phyloP scores from a whole-genome alignment of 2,329 filamentous ascomycete genomes.

The Sarocladiaceae sp. region DNA sequence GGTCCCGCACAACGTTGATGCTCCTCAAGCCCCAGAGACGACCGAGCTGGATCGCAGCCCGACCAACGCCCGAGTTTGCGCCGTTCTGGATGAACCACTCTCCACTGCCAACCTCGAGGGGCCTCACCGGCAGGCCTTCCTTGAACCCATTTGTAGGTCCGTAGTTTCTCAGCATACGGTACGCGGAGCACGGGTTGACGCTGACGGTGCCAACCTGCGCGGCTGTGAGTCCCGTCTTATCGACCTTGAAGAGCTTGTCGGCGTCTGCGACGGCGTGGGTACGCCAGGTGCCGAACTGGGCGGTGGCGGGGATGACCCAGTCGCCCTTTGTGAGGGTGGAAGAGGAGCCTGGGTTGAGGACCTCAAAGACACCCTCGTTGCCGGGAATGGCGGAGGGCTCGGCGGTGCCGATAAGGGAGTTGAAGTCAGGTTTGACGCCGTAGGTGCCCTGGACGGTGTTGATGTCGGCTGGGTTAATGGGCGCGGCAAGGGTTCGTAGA shows the following conservation, averaged over 20 bases:
- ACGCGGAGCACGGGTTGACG: slow-evolving; percentile 92
- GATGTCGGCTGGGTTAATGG: slow-evolving; percentile 95
- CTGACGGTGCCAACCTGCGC: slow-evolving; percentile 81
- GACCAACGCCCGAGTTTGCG: slow-evolving; percentile 87
- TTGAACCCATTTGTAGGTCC: slow-evolving; percentile 40
- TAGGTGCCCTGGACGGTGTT: slow-evolving; percentile 98
- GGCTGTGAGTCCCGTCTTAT: slow-evolving; percentile 63
- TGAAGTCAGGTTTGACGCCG: slow-evolving; percentile 75
- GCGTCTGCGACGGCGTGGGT: slow-evolving; percentile 72
- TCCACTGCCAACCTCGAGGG: slow-evolving; percentile 44
- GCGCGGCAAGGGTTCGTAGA: slow-evolving; percentile 79
- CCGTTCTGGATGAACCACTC: slow-evolving; percentile 98
- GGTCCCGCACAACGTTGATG: slow-evolving; percentile 79
- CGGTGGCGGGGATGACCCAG: slow-evolving; percentile 84
- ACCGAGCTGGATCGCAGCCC: slow-evolving; percentile 84
- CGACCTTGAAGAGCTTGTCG: slow-evolving; percentile 58
- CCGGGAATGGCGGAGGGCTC: slow-evolving; percentile 72
- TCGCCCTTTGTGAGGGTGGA: slow-evolving; percentile 63
- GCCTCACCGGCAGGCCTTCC: slow-evolving; percentile 37
- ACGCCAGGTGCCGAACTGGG: slow-evolving; percentile 88
- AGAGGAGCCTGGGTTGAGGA: slow-evolving; percentile 60
- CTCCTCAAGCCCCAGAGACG: slow-evolving; percentile 81
- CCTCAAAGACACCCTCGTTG: slow-evolving; percentile 91
- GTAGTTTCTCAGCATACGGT: slow-evolving; percentile 85
- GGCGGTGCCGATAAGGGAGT: slow-evolving; percentile 66